Percentiles rank a stretch among this genome's conserved stretches.
These are phyloP conservation scores for Crithidia fasciculata DNA, from an alignment of 208 protist species.

Conservation along the genomic window DNA sequence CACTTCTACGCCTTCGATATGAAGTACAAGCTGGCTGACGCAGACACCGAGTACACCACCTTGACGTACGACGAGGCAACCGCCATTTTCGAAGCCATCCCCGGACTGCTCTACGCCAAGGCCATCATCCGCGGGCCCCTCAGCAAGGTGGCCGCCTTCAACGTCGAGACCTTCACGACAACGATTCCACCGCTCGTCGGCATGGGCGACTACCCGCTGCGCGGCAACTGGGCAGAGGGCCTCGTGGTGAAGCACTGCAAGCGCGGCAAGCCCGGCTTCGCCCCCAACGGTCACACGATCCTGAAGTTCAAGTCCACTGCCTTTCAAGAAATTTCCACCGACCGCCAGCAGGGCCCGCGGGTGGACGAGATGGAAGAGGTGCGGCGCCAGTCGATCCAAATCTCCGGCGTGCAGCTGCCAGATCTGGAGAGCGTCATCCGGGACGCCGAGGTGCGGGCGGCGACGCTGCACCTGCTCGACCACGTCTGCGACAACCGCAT, in stretches of 20 bases:
- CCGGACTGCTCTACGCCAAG: constrained; percentile 75
- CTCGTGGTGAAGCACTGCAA: constrained; percentile 78
- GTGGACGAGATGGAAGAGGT: constrained; percentile 75
- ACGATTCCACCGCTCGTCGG: constrained; percentile 81
- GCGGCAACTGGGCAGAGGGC: constrained; percentile 85
- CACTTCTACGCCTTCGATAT: constrained; percentile 92
- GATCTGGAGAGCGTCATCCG: constrained; percentile 69
- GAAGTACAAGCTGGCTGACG: constrained; percentile 60
- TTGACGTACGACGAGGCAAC: constrained; percentile 77
- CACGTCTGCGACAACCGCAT: constrained; percentile 87
- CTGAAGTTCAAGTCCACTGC: constrained; percentile 90
- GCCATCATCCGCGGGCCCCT: constrained; percentile 80
- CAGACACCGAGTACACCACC: constrained; percentile 39
- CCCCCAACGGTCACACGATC: constrained; percentile 63
- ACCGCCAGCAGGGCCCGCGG: constrained; percentile 69
- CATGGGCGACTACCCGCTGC: constrained; percentile 85
- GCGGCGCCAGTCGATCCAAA: constrained; percentile 50
- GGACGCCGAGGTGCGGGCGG: constrained; percentile 48
- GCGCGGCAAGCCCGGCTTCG: constrained; percentile 67
- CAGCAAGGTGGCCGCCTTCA: constrained; percentile 78
- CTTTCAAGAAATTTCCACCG: constrained; percentile 86
- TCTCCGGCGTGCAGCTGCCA: constrained; percentile 74
- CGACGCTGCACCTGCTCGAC: constrained; percentile 51
- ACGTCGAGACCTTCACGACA: constrained; percentile 84
- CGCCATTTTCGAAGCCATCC: constrained; percentile 72